Evolutionary conservation across 805 yeast genomes (phyloP).

Genomic region (Metschnikowia reukaufii): DNA sequence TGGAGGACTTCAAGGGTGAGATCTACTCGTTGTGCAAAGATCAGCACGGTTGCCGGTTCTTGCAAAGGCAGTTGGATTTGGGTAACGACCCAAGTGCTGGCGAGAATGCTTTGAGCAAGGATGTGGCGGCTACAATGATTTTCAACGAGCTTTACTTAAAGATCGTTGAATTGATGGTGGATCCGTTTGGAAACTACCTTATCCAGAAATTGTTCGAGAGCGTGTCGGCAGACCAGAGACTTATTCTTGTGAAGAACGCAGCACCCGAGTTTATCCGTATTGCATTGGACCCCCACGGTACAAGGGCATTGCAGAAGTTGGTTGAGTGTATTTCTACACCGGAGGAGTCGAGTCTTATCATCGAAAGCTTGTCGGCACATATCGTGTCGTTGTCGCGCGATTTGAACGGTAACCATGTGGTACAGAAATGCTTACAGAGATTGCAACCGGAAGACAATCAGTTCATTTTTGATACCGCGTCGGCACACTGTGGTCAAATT

Average conservation of each 20-base stretch:
- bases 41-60: slow-evolving; percentile 93
- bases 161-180: slow-evolving; percentile 86
- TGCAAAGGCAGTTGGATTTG: slow-evolving; percentile 81
- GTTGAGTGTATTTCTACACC: slow-evolving; percentile 76
- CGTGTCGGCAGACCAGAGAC: slow-evolving; percentile 67
- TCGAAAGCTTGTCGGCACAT: slow-evolving; percentile 60
- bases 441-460: slow-evolving; percentile 69
- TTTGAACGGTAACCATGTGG: slow-evolving; percentile 94
- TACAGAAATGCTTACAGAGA: slow-evolving; percentile 85
- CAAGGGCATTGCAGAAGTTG: slow-evolving; percentile 89
- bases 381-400: slow-evolving; percentile 83
- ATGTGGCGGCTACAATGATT: slow-evolving; percentile 68
- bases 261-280: slow-evolving; percentile 72
- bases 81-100: slow-evolving; percentile 35
- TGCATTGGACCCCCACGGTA: slow-evolving; percentile 93
- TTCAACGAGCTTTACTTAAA: slow-evolving; percentile 77
- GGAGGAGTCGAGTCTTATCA: slow-evolving; percentile 68
- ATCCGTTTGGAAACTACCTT: slow-evolving; percentile 96
- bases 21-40: slow-evolving; percentile 85
- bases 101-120: slow-evolving; percentile 19
- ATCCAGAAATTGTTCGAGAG: slow-evolving; percentile 87
- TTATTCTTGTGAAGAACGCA: slow-evolving; percentile 66
- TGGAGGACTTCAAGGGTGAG: slow-evolving; percentile 69
- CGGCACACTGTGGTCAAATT: slow-evolving; percentile 68
- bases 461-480: slow-evolving; percentile 86